A percentile compares a stretch with the other conserved stretches of the same genome.
These are phyloP conservation scores for Cymbopogon citratus DNA, from an alignment of 176 grass and related monocot species.

Conservation along the genomic window DNA sequence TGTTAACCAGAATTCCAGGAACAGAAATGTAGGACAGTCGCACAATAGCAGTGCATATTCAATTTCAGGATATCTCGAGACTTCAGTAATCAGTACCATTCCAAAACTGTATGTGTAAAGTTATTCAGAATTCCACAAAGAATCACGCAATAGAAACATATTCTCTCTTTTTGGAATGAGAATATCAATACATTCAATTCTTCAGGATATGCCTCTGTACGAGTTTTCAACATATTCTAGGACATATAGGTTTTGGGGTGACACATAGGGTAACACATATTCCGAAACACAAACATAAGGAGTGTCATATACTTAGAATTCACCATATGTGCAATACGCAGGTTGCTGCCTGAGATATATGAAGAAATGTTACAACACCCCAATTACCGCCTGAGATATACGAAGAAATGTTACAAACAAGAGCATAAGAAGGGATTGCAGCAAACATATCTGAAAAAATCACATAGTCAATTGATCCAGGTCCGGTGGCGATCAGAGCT, in stretches of 20 bases:
- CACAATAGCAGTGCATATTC: neutral
- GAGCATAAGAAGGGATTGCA: neutral
- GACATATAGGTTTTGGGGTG: neutral
- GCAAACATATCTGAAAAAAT: neutral
- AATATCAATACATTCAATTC: neutral
- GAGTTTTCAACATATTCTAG: neutral
- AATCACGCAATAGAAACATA: neutral
- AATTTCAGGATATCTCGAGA: slow-evolving; percentile 25
- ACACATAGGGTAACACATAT: neutral
- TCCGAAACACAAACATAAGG: neutral
- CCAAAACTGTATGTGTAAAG: neutral
- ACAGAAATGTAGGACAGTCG: neutral
- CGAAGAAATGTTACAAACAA: neutral
- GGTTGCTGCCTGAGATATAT: no score
- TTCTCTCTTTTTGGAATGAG: neutral
- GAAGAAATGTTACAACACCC: neutral
- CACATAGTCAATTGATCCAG: neutral
- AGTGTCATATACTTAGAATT: neutral
- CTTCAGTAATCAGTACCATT: slow-evolving; percentile 40
- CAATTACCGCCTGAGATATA: neutral
- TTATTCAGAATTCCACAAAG: slow-evolving; percentile 16
- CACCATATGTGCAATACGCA: neutral
- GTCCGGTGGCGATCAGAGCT: neutral
- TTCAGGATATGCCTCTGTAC: neutral
- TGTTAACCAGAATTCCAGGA: slow-evolving; percentile 3